These are phyloP conservation scores for Melaleuca quinquenervia DNA, from an alignment of 345 rosid genomes.

Conservation along the genomic window DNA sequence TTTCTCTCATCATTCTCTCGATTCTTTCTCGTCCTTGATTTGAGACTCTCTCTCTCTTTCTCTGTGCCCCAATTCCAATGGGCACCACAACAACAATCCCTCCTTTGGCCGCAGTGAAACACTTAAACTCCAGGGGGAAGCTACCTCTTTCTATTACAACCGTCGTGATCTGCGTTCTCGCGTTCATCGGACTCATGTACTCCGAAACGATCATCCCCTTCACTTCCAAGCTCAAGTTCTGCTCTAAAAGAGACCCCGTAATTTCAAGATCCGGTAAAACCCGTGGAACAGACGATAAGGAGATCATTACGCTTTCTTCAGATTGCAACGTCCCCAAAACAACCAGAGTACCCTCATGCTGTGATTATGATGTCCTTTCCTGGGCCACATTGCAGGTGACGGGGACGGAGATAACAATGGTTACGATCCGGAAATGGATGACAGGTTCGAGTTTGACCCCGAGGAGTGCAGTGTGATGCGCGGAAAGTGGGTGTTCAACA, in stretches of 20 bases:
- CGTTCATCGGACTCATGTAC: slow-evolving; percentile 53
- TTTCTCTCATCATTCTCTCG: background rate
- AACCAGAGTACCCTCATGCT: background rate
- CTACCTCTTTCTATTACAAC: slow-evolving; percentile 44
- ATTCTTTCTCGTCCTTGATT: slow-evolving; percentile 26
- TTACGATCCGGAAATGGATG: slow-evolving; percentile 39
- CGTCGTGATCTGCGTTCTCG: slow-evolving; percentile 33
- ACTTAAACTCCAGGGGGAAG: slow-evolving; percentile 28
- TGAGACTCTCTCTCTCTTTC: background rate
- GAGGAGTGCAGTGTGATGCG: slow-evolving; percentile 67
- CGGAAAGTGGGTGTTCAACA: slow-evolving; percentile 80
- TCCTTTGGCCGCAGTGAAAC: slow-evolving; percentile 18
- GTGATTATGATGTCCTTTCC: background rate
- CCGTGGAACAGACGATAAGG: background rate
- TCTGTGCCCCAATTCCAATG: background rate
- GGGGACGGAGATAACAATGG: slow-evolving; percentile 11
- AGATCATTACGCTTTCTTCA: background rate
- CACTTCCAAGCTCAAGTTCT: slow-evolving; percentile 37
- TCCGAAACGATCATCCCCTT: slow-evolving; percentile 37
- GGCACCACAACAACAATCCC: background rate
- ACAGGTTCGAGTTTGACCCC: slow-evolving; percentile 76
- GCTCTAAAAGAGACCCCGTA: slow-evolving; percentile 7
- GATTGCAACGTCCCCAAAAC: background rate
- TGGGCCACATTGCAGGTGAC: slow-evolving; percentile 7
- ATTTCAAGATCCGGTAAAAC: background rate